These are phyloP conservation scores for Chrysoporthe cubensis DNA, from an alignment of 2,329 filamentous ascomycete species.

Conservation along the genomic window DNA sequence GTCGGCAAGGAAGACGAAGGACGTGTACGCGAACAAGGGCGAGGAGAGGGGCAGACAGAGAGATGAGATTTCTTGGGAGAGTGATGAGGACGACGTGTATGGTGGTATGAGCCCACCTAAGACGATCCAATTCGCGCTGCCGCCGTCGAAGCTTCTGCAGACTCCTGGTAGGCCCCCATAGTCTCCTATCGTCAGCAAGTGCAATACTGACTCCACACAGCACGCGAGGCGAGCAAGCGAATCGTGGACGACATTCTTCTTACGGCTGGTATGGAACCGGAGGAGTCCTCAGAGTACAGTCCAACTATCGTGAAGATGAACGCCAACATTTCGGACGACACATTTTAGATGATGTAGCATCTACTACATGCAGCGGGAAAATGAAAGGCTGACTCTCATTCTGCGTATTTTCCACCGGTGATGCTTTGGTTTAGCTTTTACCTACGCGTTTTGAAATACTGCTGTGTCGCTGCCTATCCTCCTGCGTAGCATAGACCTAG, in stretches of 20 bases:
- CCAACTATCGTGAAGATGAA: slow-evolving; percentile 70
- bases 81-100: slow-evolving; percentile 70
- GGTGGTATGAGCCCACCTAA: slow-evolving; percentile 88
- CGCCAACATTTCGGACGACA: slow-evolving; percentile 64
- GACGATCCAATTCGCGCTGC: slow-evolving; percentile 84
- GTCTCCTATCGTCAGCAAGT: background rate
- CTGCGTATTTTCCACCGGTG: background rate
- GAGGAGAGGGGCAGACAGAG: slow-evolving; percentile 38
- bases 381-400: background rate
- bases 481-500: background rate
- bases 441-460: background rate
- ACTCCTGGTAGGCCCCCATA: slow-evolving; percentile 67
- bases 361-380: background rate
- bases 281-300: slow-evolving; percentile 62
- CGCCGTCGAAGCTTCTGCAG: slow-evolving; percentile 75
- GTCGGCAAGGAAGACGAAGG: slow-evolving; percentile 52
- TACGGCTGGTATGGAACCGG: slow-evolving; percentile 69
- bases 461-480: background rate
- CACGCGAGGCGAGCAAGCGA: slow-evolving; percentile 76
- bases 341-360: slow-evolving; percentile 49
- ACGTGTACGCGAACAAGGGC: slow-evolving; percentile 47
- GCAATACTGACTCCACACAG: slow-evolving; percentile 43
- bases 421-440: background rate
- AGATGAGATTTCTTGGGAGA: slow-evolving; percentile 70
- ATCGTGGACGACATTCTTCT: slow-evolving; percentile 81